Conservation (phyloP, 495 filamentous ascomycete genomes). For the Daldinia concentrica region DNA sequence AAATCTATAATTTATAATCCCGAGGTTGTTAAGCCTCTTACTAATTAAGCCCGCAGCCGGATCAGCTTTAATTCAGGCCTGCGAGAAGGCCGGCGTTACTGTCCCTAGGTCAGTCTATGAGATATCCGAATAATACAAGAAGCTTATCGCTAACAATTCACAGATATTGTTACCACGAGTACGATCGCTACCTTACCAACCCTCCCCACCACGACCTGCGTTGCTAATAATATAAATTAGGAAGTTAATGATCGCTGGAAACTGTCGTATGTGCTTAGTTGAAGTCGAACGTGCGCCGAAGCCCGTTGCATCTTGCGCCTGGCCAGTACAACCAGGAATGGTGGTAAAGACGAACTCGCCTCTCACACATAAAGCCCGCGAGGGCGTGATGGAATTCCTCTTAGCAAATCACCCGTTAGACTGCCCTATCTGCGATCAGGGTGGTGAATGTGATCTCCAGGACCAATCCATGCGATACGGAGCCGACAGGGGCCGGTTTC, state of each 20-base stretch:
- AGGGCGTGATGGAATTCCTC: conserved; percentile 99
- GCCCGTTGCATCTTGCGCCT: conserved; percentile 97
- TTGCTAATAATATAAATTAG: conserved; percentile 58
- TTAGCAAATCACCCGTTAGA: conserved; percentile 97
- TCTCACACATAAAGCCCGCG: conserved; percentile 93
- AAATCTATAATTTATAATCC: conserved; percentile 19
- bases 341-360: conserved; percentile 98
- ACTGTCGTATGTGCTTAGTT: conserved; percentile 99
- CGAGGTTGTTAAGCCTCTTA: conserved; percentile 36
- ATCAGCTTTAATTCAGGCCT: conserved; percentile 96
- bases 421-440: conserved; percentile 98
- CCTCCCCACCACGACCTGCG: conserved; percentile 31
- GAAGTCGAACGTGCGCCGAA: conserved; percentile 96
- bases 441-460: conserved; percentile 97
- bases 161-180: conserved; percentile 99
- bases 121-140: neutral
- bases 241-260: conserved; percentile 98
- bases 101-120: conserved; percentile 73
- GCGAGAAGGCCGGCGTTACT: conserved; percentile 94
- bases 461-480: conserved; percentile 99
- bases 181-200: conserved; percentile 45
- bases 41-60: conserved; percentile 66
- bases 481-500: conserved; percentile 93
- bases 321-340: conserved; percentile 98
- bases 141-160: conserved; percentile 50